phyloP scores from a whole-genome alignment of 2,329 filamentous ascomycete genomes.

The Stagonosporopsis tanaceti region DNA sequence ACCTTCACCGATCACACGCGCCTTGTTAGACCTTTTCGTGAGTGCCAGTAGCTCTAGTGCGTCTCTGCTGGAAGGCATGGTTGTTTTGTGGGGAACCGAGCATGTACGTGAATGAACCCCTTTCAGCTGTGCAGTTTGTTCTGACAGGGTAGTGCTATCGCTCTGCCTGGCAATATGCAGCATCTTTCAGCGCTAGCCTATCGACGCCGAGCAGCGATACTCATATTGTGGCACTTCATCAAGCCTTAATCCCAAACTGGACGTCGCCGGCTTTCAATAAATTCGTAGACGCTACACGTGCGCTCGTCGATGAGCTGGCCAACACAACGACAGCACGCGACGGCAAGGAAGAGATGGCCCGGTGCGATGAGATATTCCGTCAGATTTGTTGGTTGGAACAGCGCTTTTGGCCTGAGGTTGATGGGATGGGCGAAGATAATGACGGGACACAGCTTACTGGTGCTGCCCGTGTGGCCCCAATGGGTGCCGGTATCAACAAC shows the following conservation, averaged over 20 bases:
- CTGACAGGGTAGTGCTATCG: constrained; percentile 52
- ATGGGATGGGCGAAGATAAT: constrained; percentile 58
- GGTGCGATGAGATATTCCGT: constrained; percentile 57
- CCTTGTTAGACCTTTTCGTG: constrained; percentile 67
- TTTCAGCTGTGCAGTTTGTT: background rate
- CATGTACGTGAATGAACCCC: constrained; percentile 50
- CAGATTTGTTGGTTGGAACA: constrained; percentile 59
- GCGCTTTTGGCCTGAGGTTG: constrained; percentile 59
- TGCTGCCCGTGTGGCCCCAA: constrained; percentile 23
- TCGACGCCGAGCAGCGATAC: constrained; percentile 50
- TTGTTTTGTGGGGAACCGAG: constrained; percentile 82
- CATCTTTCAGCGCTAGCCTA: constrained; percentile 52
- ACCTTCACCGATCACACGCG: constrained; percentile 59
- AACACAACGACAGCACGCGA: constrained; percentile 57
- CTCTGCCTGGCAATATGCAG: constrained; percentile 58
- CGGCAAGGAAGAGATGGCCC: constrained; percentile 57
- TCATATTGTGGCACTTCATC: constrained; percentile 58
- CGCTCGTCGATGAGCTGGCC: constrained; percentile 59
- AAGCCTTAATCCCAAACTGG: constrained; percentile 61
- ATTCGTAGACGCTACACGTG: constrained; percentile 58
- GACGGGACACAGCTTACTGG: constrained; percentile 42
- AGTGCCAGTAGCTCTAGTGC: constrained; percentile 61
- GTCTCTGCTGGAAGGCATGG: constrained; percentile 70
- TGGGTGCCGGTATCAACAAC: constrained; percentile 32
- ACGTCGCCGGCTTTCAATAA: constrained; percentile 59